Evolutionary conservation across 2,329 filamentous ascomycete genomes (phyloP), one percentile per base, ranked within the genome.

Genomic region (Scedosporium dehoogii): DNA sequence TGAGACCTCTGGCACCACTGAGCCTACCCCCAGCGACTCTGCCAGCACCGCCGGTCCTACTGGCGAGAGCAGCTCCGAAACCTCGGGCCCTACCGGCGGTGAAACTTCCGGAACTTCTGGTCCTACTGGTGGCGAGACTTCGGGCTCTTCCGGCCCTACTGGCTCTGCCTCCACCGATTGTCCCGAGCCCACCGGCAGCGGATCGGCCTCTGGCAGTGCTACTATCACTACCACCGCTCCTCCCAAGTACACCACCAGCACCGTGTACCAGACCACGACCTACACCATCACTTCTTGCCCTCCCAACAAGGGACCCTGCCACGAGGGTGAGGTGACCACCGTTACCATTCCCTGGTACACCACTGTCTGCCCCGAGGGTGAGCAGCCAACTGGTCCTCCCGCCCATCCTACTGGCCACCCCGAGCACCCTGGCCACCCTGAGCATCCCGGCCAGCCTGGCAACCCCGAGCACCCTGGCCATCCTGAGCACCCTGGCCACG

Each of bases 351-450:
- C 60, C 33, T 27, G 53, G 29, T 76, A 72, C 44, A 78, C 75
- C 53, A 79, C 76, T 4, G 69, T 78, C 62, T 78, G 76, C 72
- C 77, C 77, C 10, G 72, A 78, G 29, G 60, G 59, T 25, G 33
- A 48, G 16, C 29, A 62, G 44, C 38, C 59, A 16, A 56, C 55
- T 59, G 44, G 48, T 16, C 14, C 61, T 33, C 33, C 27, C 55
- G 62, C 23, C n/a, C n/a, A 46, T 12, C 51, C 63, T 41, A 48
- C 55, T n/a, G 23, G 38, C 53, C 48, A 53, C 6, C 33, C 57
- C n/a, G 16, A 51, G 10, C 12, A 58, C 14, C 27, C 27, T 5
- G 27, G 27, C 6, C 18, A 48, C 2, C 51, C 51, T 14, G 21
- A 25, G 4, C 51, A 55, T 2, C 29, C 29, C 10, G 29, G 6